phyloP scores from a whole-genome alignment of 768 basidiomycete species.

The Phlegmacium glaucopus region DNA sequence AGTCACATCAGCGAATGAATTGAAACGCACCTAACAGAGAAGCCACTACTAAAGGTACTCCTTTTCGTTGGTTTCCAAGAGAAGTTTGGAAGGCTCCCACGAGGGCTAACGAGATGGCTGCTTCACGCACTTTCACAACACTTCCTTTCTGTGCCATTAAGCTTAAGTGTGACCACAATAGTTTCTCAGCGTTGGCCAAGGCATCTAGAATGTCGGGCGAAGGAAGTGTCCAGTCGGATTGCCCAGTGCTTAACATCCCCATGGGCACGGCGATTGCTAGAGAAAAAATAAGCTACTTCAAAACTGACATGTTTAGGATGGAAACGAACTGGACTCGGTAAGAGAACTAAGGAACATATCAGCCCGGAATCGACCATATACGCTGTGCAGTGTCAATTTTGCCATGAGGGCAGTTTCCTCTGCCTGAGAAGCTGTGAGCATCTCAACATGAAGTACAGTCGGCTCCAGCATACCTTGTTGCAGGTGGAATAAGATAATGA shows the following conservation, averaged over 20 bases:
- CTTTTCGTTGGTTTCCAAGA: conserved; percentile 56
- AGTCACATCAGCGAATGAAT: neutral
- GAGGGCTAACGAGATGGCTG: conserved; percentile 64
- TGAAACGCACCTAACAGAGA: conserved; percentile 55
- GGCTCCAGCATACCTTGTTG: conserved; percentile 48
- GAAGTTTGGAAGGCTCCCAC: conserved; percentile 78
- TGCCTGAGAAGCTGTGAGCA: conserved; percentile 39
- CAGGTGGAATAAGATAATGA: conserved; percentile 52
- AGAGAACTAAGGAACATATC: conserved; percentile 92
- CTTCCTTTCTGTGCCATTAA: conserved; percentile 55
- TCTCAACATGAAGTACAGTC: neutral
- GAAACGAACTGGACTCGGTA: conserved; percentile 78
- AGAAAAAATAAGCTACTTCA: neutral
- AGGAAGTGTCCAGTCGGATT: conserved; percentile 35
- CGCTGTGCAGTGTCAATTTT: conserved; percentile 72
- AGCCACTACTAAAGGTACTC: conserved; percentile 54
- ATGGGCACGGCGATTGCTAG: conserved; percentile 82
- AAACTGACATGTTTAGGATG: neutral
- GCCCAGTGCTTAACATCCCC: conserved; percentile 56
- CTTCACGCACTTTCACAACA: conserved; percentile 71
- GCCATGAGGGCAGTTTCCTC: conserved; percentile 76
- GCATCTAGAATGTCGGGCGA: conserved; percentile 56
- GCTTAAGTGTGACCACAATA: conserved; percentile 65
- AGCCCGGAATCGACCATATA: conserved; percentile 71
- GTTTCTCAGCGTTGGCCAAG: conserved; percentile 64